phyloP scores from a whole-genome alignment of 345 rosid species.

The Euphorbia peplus region DNA sequence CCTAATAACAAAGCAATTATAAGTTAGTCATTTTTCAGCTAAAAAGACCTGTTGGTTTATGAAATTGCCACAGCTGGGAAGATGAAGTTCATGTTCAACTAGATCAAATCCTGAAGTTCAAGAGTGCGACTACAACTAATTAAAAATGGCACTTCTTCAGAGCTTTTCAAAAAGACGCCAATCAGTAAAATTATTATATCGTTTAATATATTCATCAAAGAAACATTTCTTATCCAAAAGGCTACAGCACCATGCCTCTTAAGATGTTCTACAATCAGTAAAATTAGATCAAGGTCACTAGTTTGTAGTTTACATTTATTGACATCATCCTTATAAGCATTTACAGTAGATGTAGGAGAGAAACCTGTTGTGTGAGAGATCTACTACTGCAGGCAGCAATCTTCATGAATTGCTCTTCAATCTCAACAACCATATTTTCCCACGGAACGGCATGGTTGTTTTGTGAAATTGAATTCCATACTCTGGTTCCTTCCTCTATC shows the following conservation, averaged over 20 bases:
- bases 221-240: not conserved
- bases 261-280: not conserved
- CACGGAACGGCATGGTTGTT: slow-evolving; percentile 64
- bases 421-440: slow-evolving; percentile 66
- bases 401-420: slow-evolving; percentile 81
- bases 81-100: not conserved
- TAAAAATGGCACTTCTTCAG: not conserved
- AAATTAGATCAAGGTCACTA: not conserved
- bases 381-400: slow-evolving; percentile 70
- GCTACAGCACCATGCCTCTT: not conserved
- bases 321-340: not conserved
- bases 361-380: slow-evolving; percentile 74
- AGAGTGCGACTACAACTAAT: not conserved
- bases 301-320: not conserved
- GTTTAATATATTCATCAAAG: not conserved
- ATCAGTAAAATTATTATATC: not conserved
- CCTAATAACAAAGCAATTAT: not conserved
- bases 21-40: not conserved
- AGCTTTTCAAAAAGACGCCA: not conserved
- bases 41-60: not conserved
- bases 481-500: slow-evolving; percentile 87
- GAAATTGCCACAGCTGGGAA: not conserved
- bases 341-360: too few relatives aligned
- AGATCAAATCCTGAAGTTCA: not conserved
- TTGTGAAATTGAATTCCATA: slow-evolving; percentile 71